Evolutionary conservation across 768 basidiomycete species (phyloP), one percentile per base, ranked within the genome.

Genomic region (Panaeolus papilionaceus): DNA sequence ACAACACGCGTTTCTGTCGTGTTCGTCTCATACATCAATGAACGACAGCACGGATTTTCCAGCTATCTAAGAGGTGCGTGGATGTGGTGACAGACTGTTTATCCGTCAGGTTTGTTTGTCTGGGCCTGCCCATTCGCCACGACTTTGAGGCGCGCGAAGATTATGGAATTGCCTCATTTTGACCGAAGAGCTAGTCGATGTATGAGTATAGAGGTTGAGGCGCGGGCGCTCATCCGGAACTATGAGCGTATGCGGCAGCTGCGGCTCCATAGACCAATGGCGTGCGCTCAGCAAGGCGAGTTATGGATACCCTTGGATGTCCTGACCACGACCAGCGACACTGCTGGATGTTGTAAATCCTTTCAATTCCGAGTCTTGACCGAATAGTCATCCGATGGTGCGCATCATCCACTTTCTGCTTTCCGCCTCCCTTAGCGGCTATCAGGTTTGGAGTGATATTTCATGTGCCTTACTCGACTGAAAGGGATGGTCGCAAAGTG

Each of bases 1-100:
- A 10, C 28, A 58, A 58, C 54, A 58, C 54, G 54, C 54, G 54
- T 58, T 58, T 58, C 11, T 37, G 26, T 37, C 54, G 54, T 58
- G 54, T 58, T 58, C 26, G 26, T 28, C 8, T 16, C 54, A 58
- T 37, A 11, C 54, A 58, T 58, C 54, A 58, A 58, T 23, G 20
- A 49, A 11, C 49, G 26, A 51, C 49, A 51, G 8, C 49, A 51
- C 23, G 49, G 8, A 28, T 51, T 33, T 33, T 26, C 49, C 26
- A 51, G 10, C 23, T 51, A 51, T 26, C 26, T 16, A 23, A 28
- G 28, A 16, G 26, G 28, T 37, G n/a, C 14, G 54, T 33, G 33
- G 33, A 37, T 23, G 26, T 6, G 10, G 28, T 58, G 20, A 58
- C 54, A 58, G 6, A 18, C n/a, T 7, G 2, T 49, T 23, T 7